Conservation (phyloP, 768 basidiomycete genomes). For the Daedaleopsis sinensis region DNA sequence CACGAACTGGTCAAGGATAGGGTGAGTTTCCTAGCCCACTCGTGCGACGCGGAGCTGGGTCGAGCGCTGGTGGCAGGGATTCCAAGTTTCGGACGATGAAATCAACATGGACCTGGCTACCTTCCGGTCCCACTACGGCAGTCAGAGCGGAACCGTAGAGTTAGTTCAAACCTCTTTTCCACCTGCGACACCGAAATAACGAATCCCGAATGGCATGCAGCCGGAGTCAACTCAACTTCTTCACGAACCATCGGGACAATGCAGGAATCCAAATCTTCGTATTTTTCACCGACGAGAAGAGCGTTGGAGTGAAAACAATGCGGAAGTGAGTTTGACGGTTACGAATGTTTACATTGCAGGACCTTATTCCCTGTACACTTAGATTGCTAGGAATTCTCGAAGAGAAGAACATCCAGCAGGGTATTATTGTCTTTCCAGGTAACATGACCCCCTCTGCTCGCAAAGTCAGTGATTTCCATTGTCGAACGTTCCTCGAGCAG, state of each 20-base stretch:
- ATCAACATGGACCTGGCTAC: conserved; percentile 82
- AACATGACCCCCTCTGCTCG: conserved; percentile 97
- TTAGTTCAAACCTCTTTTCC: conserved; percentile 44
- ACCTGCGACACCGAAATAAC: neutral
- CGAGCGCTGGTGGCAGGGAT: conserved; percentile 61
- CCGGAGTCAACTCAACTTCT: conserved; percentile 89
- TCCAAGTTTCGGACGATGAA: conserved; percentile 93
- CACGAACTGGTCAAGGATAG: conserved; percentile 96
- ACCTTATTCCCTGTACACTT: conserved; percentile 5
- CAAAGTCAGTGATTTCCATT: conserved; percentile 56
- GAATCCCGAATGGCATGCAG: conserved; percentile 44
- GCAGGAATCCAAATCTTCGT: conserved; percentile 84
- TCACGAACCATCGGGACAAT: conserved; percentile 71
- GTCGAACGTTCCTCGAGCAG: neutral
- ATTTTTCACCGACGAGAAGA: conserved; percentile 94
- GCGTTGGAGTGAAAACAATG: conserved; percentile 98
- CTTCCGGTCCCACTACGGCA: conserved; percentile 77
- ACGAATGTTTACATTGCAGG: neutral
- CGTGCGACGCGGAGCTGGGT: conserved; percentile 28
- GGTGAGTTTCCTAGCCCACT: conserved; percentile 48
- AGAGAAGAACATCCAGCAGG: conserved; percentile 86
- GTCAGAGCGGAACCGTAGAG: conserved; percentile 80
- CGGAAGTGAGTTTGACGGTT: conserved; percentile 70
- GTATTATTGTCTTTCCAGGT: conserved; percentile 94
- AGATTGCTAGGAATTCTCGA: conserved; percentile 91